phyloP scores from a whole-genome alignment of 2,329 filamentous ascomycete species.

The Penicillium sp. region DNA sequence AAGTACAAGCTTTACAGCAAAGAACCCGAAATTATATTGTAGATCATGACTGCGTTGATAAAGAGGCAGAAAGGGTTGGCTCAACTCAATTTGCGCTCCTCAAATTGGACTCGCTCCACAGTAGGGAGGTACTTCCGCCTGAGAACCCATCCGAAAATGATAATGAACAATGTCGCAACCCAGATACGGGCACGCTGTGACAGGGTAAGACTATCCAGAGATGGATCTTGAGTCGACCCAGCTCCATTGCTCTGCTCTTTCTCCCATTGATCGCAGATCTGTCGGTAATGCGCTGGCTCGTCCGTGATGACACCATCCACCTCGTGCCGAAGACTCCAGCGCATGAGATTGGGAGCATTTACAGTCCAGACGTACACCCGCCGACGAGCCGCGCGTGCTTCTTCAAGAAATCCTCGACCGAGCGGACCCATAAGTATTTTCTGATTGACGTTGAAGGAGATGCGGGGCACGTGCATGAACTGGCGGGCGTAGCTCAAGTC shows the following conservation, averaged over 20 bases:
- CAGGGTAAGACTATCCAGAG: slow-evolving; percentile 15
- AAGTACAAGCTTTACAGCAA: slow-evolving; percentile 11
- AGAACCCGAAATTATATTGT: slow-evolving; percentile 4
- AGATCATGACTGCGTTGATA: slow-evolving; percentile 1
- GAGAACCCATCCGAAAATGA: slow-evolving; percentile 25
- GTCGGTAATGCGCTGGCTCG: slow-evolving; percentile 57
- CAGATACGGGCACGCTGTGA: slow-evolving; percentile 16
- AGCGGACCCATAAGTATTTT: slow-evolving; percentile 69
- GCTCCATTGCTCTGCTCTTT: slow-evolving; percentile 8
- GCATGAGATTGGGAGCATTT: slow-evolving; percentile 78
- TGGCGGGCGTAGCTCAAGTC: slow-evolving; percentile 65
- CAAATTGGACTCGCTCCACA: slow-evolving; percentile 12
- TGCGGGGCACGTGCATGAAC: slow-evolving; percentile 66
- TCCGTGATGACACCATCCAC: slow-evolving; percentile 88
- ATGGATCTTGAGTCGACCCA: not conserved
- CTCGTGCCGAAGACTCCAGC: slow-evolving; percentile 69
- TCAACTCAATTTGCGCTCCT: slow-evolving; percentile 17
- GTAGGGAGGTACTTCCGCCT: slow-evolving; percentile 14
- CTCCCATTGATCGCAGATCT: slow-evolving; percentile 24
- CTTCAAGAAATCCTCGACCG: slow-evolving; percentile 68
- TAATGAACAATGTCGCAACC: slow-evolving; percentile 10
- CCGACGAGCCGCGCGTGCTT: slow-evolving; percentile 60
- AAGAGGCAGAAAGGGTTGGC: not conserved
- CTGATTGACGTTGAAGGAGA: slow-evolving; percentile 80
- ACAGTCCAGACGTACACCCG: slow-evolving; percentile 84